These are phyloP conservation scores for Diversispora epigaea DNA, from an alignment of 192 early-diverging fungal species.

Conservation along the genomic window DNA sequence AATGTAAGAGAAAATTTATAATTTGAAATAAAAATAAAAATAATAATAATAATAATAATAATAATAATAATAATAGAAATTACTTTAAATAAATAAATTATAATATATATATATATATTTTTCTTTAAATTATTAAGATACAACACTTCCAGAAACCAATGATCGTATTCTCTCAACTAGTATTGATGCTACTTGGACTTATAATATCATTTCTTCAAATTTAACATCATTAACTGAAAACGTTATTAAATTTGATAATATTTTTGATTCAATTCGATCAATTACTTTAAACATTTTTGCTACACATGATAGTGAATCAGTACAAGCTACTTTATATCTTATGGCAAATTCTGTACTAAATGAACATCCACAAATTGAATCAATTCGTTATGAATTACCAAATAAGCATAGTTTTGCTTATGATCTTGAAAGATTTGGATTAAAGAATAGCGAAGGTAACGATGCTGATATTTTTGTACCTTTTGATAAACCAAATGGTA, in stretches of 20 bases:
- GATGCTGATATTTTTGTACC: conserved; percentile 76
- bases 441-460: conserved; percentile 60
- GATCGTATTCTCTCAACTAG: conserved; percentile 78
- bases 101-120: background rate
- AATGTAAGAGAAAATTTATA: conserved; percentile 37
- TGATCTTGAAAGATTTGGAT: conserved; percentile 69
- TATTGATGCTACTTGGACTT: conserved; percentile 70
- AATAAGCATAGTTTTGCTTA: conserved; percentile 78
- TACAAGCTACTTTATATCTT: conserved; percentile 78
- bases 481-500: conserved; percentile 68
- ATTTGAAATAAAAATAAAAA: too few relatives aligned
- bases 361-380: conserved; percentile 55
- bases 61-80: too few relatives aligned
- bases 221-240: background rate
- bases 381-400: conserved; percentile 70
- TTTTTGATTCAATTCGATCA: conserved; percentile 57
- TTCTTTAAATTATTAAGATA: conserved; percentile 36
- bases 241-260: conserved; percentile 44
- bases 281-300: conserved; percentile 76
- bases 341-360: conserved; percentile 68
- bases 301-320: conserved; percentile 73
- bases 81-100: too few relatives aligned
- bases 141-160: conserved; percentile 69
- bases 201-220: conserved; percentile 29
- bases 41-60: too few relatives aligned